Evolutionary conservation across 2,329 filamentous ascomycete species (phyloP), one percentile per base, ranked within the genome.

Genomic region (Teratosphaeria gauchensis): DNA sequence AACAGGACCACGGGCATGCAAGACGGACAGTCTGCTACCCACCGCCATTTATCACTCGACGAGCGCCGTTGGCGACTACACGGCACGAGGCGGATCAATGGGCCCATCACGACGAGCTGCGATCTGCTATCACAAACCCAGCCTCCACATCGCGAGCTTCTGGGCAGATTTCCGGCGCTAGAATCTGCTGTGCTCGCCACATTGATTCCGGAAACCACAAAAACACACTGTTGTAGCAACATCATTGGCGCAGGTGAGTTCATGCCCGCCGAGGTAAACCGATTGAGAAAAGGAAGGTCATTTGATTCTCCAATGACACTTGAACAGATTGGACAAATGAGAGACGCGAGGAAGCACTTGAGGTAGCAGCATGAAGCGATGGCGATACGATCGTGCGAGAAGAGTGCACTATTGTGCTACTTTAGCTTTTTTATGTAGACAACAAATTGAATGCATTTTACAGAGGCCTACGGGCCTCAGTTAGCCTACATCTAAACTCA

Each of bases 401-500:
- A 21, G 42, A 11, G 19, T 48, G 42, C 42, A 48, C 16, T 6
- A 24, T 3, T 24, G 42, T 48, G 42, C 42, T 48, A 19, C 42
- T 48, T 21, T 48, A 48, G 42, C 42, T 48, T 48, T 48, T 9
- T 31, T 12, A 46, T 42, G 51, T 59, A 51, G 52, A 35, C 32
- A 31, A 54, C 30, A 14, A 56, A 59, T 52, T 14, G 30, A 30
- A 55, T 51, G 35, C 24, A 33, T 21, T 59, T 59, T 2, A 28
- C 42, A 19, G 57, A 56, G 57, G 57, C 54, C 54, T 42, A 59
- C 7, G 57, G 57, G 57, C 53, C 54, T 59, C 54, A 56, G 57
- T 53, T 55, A 48, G 42, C 7, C 35, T 5, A 5, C 7, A 16
- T 42, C 24, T 28, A 28, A 28, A 28, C 24, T 28, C 24, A 28